Percentiles rank a stretch among this genome's conserved stretches.
These are phyloP conservation scores for Candida ponderosae DNA, from an alignment of 805 yeast species.

Conservation along the genomic window DNA sequence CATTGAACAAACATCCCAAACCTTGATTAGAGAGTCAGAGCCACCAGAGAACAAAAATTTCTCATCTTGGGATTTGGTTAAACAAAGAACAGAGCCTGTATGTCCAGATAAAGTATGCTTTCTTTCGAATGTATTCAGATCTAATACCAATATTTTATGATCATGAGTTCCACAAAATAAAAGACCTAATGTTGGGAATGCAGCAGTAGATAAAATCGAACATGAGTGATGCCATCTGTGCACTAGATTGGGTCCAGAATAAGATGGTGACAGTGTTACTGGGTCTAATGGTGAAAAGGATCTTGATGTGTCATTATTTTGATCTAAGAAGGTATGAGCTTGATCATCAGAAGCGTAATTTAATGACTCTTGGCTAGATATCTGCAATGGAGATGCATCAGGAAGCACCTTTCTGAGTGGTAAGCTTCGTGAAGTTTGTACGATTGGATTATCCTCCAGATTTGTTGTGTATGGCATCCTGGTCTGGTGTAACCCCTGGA, in stretches of 20 bases:
- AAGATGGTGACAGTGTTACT: too few relatives aligned
- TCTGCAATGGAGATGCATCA: constrained; percentile 4
- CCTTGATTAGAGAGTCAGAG: constrained; percentile 80
- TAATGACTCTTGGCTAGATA: constrained; percentile 10
- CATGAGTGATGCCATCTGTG: constrained; percentile 75
- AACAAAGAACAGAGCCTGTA: constrained; percentile 65
- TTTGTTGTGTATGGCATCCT: not conserved
- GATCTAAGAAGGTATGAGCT: not conserved
- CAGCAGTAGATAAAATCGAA: constrained; percentile 65
- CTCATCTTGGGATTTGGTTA: constrained; percentile 47
- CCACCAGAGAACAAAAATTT: constrained; percentile 73
- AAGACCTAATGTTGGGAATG: constrained; percentile 48
- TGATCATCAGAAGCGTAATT: not conserved
- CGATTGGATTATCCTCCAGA: constrained; percentile 12
- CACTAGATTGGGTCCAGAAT: constrained; percentile 22
- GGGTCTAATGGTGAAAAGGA: too few relatives aligned
- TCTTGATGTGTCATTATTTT: not conserved
- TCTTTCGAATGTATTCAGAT: constrained; percentile 54
- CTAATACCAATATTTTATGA: constrained; percentile 66
- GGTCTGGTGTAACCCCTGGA: too few relatives aligned
- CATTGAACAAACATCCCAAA: constrained; percentile 60
- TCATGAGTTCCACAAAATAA: constrained; percentile 90
- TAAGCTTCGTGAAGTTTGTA: constrained; percentile 9
- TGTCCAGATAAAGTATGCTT: constrained; percentile 52
- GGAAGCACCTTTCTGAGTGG: constrained; percentile 10